Evolutionary conservation across 352 stramenopile genomes (phyloP).

Genomic region (Phytophthora constricta): DNA sequence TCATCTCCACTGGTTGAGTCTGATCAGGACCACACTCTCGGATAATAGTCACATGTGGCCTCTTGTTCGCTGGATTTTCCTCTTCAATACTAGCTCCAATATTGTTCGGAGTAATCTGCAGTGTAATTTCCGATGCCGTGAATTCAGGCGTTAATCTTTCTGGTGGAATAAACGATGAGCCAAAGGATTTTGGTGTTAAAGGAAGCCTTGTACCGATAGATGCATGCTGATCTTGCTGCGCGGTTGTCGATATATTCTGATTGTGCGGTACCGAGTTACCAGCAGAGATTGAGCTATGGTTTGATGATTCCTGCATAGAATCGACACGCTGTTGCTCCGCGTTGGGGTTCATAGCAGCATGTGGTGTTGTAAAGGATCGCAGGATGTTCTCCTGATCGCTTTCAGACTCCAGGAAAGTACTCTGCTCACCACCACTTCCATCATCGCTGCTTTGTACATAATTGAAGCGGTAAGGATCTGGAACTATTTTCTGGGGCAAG

Average conservation of each 20-base stretch:
- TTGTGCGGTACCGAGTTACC: too few relatives aligned
- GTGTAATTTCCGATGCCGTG: background rate
- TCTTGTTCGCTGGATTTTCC: background rate
- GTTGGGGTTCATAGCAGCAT: background rate
- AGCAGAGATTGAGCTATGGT: too few relatives aligned
- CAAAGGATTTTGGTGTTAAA: too few relatives aligned
- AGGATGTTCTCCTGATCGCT: background rate
- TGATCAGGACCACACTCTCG: constrained; percentile 47
- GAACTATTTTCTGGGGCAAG: too few relatives aligned
- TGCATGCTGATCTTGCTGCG: too few relatives aligned
- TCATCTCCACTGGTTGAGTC: constrained; percentile 47
- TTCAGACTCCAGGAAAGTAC: constrained; percentile 40
- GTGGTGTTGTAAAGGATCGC: background rate
- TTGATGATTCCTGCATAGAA: too few relatives aligned
- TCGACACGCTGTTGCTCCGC: too few relatives aligned
- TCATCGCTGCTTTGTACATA: constrained; percentile 15
- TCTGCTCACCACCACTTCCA: constrained; percentile 31
- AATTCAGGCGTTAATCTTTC: too few relatives aligned
- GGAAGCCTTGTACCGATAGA: too few relatives aligned
- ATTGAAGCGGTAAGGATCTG: too few relatives aligned
- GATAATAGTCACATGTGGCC: constrained; percentile 52
- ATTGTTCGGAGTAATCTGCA: background rate
- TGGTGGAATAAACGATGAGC: too few relatives aligned
- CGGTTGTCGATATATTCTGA: too few relatives aligned
- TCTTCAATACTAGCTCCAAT: background rate